Conservation (phyloP, 768 basidiomycete species). For the Lactarius sp. region DNA sequence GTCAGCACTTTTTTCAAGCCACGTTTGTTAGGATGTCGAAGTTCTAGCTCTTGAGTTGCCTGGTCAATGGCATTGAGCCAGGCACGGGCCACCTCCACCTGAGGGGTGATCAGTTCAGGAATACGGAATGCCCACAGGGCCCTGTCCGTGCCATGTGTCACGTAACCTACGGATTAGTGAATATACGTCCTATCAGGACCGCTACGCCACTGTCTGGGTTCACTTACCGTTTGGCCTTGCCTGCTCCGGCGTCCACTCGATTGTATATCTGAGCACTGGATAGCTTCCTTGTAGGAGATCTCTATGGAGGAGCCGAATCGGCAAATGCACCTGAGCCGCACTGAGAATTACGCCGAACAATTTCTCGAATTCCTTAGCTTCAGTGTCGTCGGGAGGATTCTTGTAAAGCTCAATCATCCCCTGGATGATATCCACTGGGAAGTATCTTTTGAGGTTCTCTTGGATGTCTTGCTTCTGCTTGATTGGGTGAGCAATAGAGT, state of each 20-base stretch:
- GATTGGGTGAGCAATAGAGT: conserved; percentile 64
- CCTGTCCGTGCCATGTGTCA: conserved; percentile 67
- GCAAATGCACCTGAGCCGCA: conserved; percentile 62
- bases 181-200: too few relatives aligned
- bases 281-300: conserved; percentile 54
- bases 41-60: conserved; percentile 41
- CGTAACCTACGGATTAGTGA: conserved; percentile 43
- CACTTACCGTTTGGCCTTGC: conserved; percentile 47
- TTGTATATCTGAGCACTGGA: conserved; percentile 63
- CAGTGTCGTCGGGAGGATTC: conserved; percentile 38
- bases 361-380: conserved; percentile 39
- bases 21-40: conserved; percentile 28
- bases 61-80: conserved; percentile 53
- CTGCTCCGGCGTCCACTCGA: conserved; percentile 65
- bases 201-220: background rate
- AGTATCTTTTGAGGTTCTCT: conserved; percentile 58
- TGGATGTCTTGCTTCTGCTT: conserved; percentile 45
- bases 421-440: conserved; percentile 44
- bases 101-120: conserved; percentile 42
- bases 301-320: conserved; percentile 54
- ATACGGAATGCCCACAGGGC: conserved; percentile 55
- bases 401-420: conserved; percentile 44
- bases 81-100: conserved; percentile 44
- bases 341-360: conserved; percentile 58
- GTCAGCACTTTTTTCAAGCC: conserved; percentile 39